Evolutionary conservation across 768 basidiomycete species (phyloP), one percentile per base, ranked within the genome.

Genomic region (Mycena galopus): DNA sequence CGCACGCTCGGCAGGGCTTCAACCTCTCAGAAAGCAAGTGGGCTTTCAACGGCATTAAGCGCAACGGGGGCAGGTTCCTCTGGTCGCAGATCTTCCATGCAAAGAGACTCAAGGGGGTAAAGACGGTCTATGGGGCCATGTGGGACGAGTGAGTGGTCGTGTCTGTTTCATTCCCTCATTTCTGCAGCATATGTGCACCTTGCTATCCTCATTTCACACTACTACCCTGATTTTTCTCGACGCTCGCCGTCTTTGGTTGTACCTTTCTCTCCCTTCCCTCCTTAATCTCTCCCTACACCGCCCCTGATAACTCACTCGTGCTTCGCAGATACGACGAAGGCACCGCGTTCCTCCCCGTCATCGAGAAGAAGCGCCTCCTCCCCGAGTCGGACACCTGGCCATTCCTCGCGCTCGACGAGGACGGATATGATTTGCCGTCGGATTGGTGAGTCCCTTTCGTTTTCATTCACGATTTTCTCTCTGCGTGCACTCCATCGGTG

Each of bases 1-100:
- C 27, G 17, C 9, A 27, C 21, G n/a, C 21, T 16, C 12, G 33
- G 21, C 75, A 95, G 92, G 92, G 92, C 21, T 90, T 85, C 75
- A 95, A 96, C 76, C 81, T 92, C 29, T 91, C 92, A 1, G 81
- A 90, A 76, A 93, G 93, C 2, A 87, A 90, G 70, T 93, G 92
- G 92, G 85, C 81, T 3, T 89, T 89, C 80, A 96, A 96, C 75
- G 90, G 88, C 67, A 92, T 91, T 67, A 90, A 88, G 53, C 86
- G 95, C 5, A 86, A 91, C 25, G 93, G 93, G 4, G 95, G 95
- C 1, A 87, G 85, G 32, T 95, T 95, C 80, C 78, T 96, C 57
- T 96, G 94, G 93, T 85, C 89, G 67, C 94, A 96, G 78, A 83
- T 96, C 7, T 89, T 87, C 83, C 92, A 95, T 76, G 91, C 90